These are phyloP conservation scores for Chaetomium olivaceum DNA, from an alignment of 2,329 filamentous ascomycete genomes.

Conservation along the genomic window DNA sequence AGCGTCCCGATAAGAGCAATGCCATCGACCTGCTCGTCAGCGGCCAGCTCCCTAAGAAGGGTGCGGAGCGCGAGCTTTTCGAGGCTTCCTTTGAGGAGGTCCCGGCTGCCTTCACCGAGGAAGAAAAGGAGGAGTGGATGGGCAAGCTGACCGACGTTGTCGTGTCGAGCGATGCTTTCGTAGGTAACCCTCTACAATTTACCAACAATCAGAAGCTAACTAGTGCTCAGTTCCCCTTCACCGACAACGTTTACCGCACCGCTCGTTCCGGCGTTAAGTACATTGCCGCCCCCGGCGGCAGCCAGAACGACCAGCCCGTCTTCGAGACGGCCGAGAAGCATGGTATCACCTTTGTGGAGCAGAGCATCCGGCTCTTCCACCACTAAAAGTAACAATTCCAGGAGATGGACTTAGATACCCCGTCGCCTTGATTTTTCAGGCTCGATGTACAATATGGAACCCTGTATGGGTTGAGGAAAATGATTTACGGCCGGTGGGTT, in stretches of 20 bases:
- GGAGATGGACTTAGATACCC: constrained; percentile 24
- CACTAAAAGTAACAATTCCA: constrained; percentile 56
- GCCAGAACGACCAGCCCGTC: constrained; percentile 78
- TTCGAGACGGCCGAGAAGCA: constrained; percentile 90
- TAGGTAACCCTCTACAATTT: constrained; percentile 50
- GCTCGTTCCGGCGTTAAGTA: constrained; percentile 90
- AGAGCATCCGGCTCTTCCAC: constrained; percentile 91
- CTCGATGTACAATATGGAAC: constrained; percentile 23
- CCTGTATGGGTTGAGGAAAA: not conserved
- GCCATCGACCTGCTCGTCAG: constrained; percentile 94
- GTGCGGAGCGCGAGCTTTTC: constrained; percentile 81
- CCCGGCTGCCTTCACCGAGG: constrained; percentile 74
- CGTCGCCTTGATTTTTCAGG: constrained; percentile 12
- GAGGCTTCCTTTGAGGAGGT: constrained; percentile 90
- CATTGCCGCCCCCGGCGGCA: constrained; percentile 89
- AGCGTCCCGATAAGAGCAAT: constrained; percentile 96
- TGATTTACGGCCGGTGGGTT: constrained; percentile 4
- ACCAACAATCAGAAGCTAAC: constrained; percentile 9
- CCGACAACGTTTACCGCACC: constrained; percentile 94
- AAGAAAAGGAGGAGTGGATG: constrained; percentile 87
- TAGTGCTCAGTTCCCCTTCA: constrained; percentile 79
- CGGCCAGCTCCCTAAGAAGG: constrained; percentile 80
- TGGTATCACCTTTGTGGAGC: constrained; percentile 92
- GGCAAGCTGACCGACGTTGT: constrained; percentile 78
- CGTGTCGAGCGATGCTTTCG: constrained; percentile 92